Evolutionary conservation across 2,329 filamentous ascomycete genomes (phyloP), one percentile per base, ranked within the genome.

Genomic region (Cladophialophora yegresii): DNA sequence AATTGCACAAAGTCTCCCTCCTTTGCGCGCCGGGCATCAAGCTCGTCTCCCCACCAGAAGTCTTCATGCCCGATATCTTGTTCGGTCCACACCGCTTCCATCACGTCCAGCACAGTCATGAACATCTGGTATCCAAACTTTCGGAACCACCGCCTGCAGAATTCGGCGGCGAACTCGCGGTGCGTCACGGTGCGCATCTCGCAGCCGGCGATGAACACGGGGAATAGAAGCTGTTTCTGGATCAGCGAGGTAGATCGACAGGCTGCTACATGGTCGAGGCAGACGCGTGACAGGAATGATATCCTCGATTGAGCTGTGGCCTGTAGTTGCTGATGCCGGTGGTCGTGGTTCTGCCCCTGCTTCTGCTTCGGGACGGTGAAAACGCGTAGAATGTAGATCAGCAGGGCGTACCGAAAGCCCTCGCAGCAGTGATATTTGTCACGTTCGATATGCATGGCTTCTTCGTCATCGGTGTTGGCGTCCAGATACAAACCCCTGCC

Each of bases 61-160:
- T 40, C 57, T 16, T 59, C 51, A 9, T 64, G 30, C 28, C 62
- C 62, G 4, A 56, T 57, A 45, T 64, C 62, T 30, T 45, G 49
- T 32, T 60, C 43, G 26, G 50, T 28, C 62, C 62, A 64, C 9
- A 64, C 58, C 1, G 32, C 53, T 32, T 59, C 43, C 30, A 63
- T 51, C 3, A 66, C 54, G 4, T 60, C 45, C n/a, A 51, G 13
- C 20, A 60, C 64, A 4, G 60, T 58, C 13, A 20, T 49, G 45
- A 45, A 66, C 64, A 66, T 63, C 51, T 63, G 60, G 40, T 66
- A 66, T 5, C 64, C 60, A n/a, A 56, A 66, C 22, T 54, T 57
- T 3, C 45, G 26, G 45, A 36, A 63, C 64, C 64, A 66, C 8
- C 32, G n/a, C 23, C 28, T 12, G 30, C 64, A 66, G 53, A 53